phyloP scores from a whole-genome alignment of 2,329 filamentous ascomycete species.

The Zasmidium citrigriseum region DNA sequence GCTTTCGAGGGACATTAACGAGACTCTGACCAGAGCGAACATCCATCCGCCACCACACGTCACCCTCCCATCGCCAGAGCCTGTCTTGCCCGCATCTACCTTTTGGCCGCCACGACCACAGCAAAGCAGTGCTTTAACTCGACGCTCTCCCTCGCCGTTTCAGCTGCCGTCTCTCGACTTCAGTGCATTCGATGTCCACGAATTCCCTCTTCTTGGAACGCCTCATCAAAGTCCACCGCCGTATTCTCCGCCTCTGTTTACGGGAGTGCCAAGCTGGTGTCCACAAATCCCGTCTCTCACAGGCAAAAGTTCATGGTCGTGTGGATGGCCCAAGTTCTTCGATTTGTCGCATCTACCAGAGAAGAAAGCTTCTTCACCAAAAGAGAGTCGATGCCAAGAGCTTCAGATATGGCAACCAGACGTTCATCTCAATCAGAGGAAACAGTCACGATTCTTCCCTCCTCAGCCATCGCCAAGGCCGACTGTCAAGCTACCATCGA shows the following conservation, averaged over 20 bases:
- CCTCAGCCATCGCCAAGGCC: conserved; percentile 16
- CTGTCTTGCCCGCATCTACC: conserved; percentile 3
- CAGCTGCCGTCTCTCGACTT: conserved; percentile 28
- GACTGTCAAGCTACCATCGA: conserved; percentile 24
- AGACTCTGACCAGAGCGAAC: conserved; percentile 25
- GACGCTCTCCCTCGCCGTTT: conserved; percentile 20
- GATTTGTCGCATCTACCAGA: conserved; percentile 32
- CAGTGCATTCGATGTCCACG: conserved; percentile 18
- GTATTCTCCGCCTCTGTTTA: conserved; percentile 8
- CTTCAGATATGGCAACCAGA: conserved; percentile 24
- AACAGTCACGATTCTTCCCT: conserved; percentile 34
- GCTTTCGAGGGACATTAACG: conserved; percentile 31
- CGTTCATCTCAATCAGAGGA: conserved; percentile 17
- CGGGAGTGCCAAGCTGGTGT: conserved; percentile 29
- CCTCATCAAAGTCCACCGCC: conserved; percentile 10
- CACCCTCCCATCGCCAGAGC: conserved; percentile 3
- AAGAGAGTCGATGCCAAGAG: conserved; percentile 11
- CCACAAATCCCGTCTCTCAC: conserved; percentile 29
- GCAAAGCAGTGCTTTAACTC: neutral
- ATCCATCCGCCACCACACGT: conserved; percentile 8
- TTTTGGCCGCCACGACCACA: neutral
- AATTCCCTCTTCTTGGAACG: conserved; percentile 20
- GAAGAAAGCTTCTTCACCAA: conserved; percentile 7
- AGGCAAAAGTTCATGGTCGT: conserved; percentile 20
- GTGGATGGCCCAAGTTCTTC: conserved; percentile 28